A percentile compares a stretch with the other conserved stretches of the same genome.
phyloP scores from a whole-genome alignment of 352 stramenopile species.

The Phytophthora meadii region DNA sequence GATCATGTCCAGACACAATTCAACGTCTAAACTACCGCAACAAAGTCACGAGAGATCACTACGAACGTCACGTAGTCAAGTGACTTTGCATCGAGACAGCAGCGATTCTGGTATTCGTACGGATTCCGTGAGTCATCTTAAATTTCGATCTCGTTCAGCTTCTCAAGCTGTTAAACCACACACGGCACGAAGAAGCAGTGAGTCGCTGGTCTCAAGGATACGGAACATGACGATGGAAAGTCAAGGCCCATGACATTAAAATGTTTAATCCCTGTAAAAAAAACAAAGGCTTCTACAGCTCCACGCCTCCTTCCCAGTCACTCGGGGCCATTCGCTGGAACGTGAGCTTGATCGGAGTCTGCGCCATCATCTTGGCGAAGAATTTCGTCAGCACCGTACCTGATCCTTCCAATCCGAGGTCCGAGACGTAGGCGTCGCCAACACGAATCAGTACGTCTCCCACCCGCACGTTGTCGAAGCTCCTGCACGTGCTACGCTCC shows the following conservation, averaged over 20 bases:
- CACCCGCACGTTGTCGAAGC: constrained; percentile 65
- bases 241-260: constrained; percentile 12
- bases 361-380: constrained; percentile 61
- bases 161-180: constrained; percentile 16
- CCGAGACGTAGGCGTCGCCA: constrained; percentile 60
- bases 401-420: constrained; percentile 65
- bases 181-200: constrained; percentile 20
- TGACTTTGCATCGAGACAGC: constrained; percentile 6
- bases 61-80: constrained; percentile 21
- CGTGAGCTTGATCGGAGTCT: constrained; percentile 66
- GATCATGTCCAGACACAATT: constrained; percentile 52
- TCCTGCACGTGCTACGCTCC: constrained; percentile 70
- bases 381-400: constrained; percentile 69
- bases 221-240: constrained; percentile 36
- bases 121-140: constrained; percentile 22
- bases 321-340: constrained; percentile 73
- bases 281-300: constrained; percentile 39
- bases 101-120: constrained; percentile 13
- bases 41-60: constrained; percentile 8
- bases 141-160: constrained; percentile 23
- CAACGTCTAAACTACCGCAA: constrained; percentile 24
- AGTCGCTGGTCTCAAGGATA: constrained; percentile 40
- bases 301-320: constrained; percentile 78
- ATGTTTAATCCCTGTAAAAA: constrained; percentile 7
- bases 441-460: constrained; percentile 75